Conservation (phyloP, 257 asterid species). For the Scutellaria minor region DNA sequence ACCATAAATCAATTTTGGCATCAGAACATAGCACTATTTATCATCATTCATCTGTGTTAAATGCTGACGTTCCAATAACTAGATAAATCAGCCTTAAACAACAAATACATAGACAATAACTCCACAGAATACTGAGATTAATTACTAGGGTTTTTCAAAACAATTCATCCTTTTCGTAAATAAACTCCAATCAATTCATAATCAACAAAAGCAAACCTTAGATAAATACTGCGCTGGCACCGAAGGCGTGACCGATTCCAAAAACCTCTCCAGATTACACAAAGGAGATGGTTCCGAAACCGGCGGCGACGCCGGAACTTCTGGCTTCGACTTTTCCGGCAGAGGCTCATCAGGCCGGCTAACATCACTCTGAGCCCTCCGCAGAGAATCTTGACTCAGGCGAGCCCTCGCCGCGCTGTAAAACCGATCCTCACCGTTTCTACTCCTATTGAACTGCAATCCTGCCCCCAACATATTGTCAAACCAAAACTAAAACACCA, state of each 20-base stretch:
- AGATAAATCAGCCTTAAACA: background rate
- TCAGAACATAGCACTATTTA: constrained; percentile 3
- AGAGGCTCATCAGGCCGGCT: constrained; percentile 47
- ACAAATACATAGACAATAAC: background rate
- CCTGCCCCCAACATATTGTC: constrained; percentile 84
- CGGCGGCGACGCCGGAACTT: constrained; percentile 33
- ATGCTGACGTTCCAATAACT: constrained; percentile 16
- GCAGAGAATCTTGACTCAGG: constrained; percentile 61
- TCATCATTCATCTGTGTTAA: background rate
- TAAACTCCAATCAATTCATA: constrained; percentile 29
- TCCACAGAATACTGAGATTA: constrained; percentile 9
- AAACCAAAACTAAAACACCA: constrained; percentile 26
- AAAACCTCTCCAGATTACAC: constrained; percentile 78
- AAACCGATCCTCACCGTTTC: constrained; percentile 83
- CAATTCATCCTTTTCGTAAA: constrained; percentile 1
- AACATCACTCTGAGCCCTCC: constrained; percentile 80
- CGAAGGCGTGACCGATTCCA: constrained; percentile 81
- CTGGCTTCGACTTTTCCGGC: constrained; percentile 45
- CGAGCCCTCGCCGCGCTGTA: constrained; percentile 80
- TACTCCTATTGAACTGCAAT: constrained; percentile 80
- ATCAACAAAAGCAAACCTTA: constrained; percentile 54
- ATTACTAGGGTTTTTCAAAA: constrained; percentile 31
- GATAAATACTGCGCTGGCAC: constrained; percentile 73
- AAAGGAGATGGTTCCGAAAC: constrained; percentile 41
- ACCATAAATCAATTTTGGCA: constrained; percentile 1